Evolutionary conservation across 1,284 basidiomycete genomes (phyloP).

Genomic region (Sporisorium sorghi): DNA sequence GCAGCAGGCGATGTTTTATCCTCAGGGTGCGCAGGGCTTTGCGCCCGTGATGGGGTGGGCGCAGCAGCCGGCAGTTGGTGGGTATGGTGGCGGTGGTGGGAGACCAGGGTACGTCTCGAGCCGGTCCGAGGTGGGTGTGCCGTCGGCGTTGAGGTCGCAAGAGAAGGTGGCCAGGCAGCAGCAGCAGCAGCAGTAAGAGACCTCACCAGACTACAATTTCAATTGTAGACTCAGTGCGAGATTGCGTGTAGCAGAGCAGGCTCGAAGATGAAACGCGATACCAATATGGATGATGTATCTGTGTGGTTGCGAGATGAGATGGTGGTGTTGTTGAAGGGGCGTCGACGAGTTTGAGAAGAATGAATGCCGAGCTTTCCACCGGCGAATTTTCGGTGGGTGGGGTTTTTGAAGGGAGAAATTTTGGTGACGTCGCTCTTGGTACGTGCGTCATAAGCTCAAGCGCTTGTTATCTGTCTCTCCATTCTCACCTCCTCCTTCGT

Average conservation of each 20-base stretch:
- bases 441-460: constrained; percentile 6
- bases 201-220: no score
- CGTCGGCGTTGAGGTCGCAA: constrained; percentile 15
- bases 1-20: constrained; percentile 18
- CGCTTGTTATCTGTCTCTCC: no score
- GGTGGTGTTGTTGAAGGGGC: neutral
- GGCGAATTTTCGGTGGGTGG: constrained; percentile 5
- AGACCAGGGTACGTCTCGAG: constrained; percentile 14
- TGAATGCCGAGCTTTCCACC: neutral
- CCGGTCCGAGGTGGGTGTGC: constrained; percentile 27
- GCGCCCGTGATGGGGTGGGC: constrained; percentile 9
- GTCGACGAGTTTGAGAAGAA: neutral
- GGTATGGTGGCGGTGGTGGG: neutral
- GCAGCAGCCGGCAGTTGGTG: constrained; percentile 4
- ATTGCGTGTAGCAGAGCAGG: no score
- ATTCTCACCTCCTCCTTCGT: no score
- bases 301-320: neutral
- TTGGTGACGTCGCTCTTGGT: neutral
- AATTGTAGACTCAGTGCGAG: no score
- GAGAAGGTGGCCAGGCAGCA: constrained; percentile 18
- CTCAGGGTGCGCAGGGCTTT: constrained; percentile 5
- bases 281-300: neutral
- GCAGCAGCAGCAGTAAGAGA: constrained; percentile 6
- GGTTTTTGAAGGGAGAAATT: neutral
- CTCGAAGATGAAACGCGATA: neutral